Evolutionary conservation across 2,329 filamentous ascomycete species (phyloP).

Genomic region (Cytospora chrysosperma): DNA sequence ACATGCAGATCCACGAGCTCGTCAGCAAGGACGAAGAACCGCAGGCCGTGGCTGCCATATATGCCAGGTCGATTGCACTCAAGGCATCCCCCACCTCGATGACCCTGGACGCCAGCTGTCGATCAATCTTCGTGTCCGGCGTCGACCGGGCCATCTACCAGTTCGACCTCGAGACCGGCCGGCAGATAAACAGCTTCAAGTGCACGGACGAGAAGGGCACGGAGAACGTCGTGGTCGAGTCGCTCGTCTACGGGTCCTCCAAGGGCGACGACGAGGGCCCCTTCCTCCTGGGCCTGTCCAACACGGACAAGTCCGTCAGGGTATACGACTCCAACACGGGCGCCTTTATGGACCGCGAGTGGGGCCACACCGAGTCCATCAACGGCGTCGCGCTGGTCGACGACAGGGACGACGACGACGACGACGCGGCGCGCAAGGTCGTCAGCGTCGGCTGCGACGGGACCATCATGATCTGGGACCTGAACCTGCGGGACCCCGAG

Average conservation of each 20-base stretch:
- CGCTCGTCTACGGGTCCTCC: constrained; percentile 61
- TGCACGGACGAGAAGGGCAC: constrained; percentile 75
- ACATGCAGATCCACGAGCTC: constrained; percentile 77
- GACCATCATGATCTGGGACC: constrained; percentile 77
- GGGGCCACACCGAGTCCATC: constrained; percentile 92
- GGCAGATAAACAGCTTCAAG: constrained; percentile 72
- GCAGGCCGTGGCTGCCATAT: constrained; percentile 71
- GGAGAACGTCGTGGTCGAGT: constrained; percentile 82
- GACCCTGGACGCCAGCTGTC: constrained; percentile 63
- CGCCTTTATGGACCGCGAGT: constrained; percentile 79
- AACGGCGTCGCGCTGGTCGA: constrained; percentile 77
- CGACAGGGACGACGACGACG: constrained; percentile 55
- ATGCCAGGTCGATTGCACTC: constrained; percentile 73
- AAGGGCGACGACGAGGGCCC: constrained; percentile 55
- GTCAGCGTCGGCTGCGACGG: constrained; percentile 78
- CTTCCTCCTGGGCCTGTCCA: constrained; percentile 82
- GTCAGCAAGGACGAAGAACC: constrained; percentile 65
- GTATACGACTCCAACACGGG: constrained; percentile 82
- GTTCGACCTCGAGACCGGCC: constrained; percentile 66
- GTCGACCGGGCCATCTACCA: constrained; percentile 60
- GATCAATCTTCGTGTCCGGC: constrained; percentile 57
- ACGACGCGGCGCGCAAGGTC: constrained; percentile 55
- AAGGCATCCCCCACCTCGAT: constrained; percentile 88
- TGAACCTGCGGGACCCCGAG: constrained; percentile 50
- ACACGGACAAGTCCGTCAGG: constrained; percentile 92